Evolutionary conservation across 2,329 filamentous ascomycete genomes (phyloP), one percentile per base, ranked within the genome.

Genomic region (Aspergillus caelatus): DNA sequence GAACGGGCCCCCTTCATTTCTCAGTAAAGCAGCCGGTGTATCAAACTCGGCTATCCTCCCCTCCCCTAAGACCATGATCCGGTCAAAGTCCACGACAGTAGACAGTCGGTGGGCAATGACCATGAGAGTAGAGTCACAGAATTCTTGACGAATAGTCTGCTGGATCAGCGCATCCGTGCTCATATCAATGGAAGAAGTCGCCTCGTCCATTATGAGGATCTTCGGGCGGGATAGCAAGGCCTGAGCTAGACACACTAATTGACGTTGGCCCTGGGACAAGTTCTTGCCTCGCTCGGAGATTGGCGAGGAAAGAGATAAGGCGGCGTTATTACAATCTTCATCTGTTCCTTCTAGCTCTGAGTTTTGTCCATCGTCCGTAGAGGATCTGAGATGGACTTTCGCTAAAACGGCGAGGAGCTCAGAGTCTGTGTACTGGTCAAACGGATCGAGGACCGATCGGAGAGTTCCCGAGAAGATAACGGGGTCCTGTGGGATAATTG

Each of bases 401-500:
- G 85, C 81, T 0, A 94, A 82, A 1, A 87, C 89, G 68, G 91
- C 89, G 36, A 84, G 83, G n/a, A 94, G 85, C 70, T 90, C 88
- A 1, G 80, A 81, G 68, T 94, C 91, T 1, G 82, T 84, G 71
- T 91, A 86, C 63, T 90, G 82, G 62, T 89, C 82, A 68, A 93
- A 93, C 0, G 91, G 89, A 72, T 94, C 91, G 10, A 94, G 83
- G 71, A 94, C 94, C 54, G 84, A 88, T 55, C 91, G 84, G 34
- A 94, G 81, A 0, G 91, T 93, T 41, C 91, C 91, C 1, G 89
- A 91, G 78, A 94, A 94, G 16, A 94, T 83, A 2, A 93, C 90
- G 0, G 91, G 91, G 67, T 94, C 91, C 78, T 93, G 89, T 6
- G 91, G 91, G 61, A 94, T 93, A 69, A 94, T 93, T 56, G 90